A percentile compares a stretch with the other conserved stretches of the same genome.
phyloP scores from a whole-genome alignment of 176 grass and related monocot genomes.

The Coix lacrymajobi region DNA sequence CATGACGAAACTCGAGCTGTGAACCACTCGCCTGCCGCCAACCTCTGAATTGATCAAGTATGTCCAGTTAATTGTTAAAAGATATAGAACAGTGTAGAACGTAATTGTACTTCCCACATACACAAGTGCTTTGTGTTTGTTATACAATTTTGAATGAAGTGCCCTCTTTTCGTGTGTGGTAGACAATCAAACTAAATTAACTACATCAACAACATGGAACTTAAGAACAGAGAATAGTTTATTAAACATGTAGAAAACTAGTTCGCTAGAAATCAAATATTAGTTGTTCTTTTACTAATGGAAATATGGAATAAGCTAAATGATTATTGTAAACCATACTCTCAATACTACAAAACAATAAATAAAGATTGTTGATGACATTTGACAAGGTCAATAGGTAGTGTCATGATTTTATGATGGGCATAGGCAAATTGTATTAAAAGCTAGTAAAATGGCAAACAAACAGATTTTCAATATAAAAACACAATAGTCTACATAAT shows the following conservation, averaged over 20 bases:
- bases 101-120: background rate
- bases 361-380: background rate
- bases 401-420: background rate
- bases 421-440: background rate
- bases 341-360: background rate
- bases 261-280: background rate
- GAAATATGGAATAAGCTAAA: background rate
- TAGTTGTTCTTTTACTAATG: background rate
- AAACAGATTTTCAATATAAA: background rate
- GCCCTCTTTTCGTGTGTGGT: background rate
- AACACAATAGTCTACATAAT: background rate
- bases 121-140: background rate
- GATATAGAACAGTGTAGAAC: background rate
- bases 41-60: constrained; percentile 43
- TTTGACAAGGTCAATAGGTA: background rate
- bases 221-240: background rate
- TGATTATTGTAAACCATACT: background rate
- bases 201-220: background rate
- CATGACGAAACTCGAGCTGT: constrained; percentile 79
- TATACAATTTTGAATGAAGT: background rate
- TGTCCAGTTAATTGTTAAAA: background rate
- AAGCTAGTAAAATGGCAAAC: background rate
- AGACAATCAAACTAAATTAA: background rate
- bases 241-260: background rate
- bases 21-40: constrained; percentile 78